A percentile compares a stretch with the other conserved stretches of the same genome.
Conservation (phyloP, 2,329 filamentous ascomycete species). For the Furcasterigmium sp. region DNA sequence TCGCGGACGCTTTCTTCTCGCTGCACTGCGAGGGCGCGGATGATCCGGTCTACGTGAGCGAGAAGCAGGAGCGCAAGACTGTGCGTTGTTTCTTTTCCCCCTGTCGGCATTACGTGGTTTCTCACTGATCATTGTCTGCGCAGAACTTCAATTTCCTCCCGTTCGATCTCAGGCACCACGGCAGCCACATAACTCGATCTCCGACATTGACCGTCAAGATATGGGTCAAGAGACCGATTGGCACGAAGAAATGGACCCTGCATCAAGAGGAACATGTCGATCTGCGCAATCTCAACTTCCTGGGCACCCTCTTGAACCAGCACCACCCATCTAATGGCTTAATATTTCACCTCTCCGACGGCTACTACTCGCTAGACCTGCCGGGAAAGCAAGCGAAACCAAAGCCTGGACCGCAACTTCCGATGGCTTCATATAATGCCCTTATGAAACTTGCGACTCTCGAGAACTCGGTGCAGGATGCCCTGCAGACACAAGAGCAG, state of each 20-base stretch:
- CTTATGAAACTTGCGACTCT: constrained; percentile 85
- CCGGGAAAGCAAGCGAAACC: constrained; percentile 44
- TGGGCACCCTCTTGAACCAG: constrained; percentile 66
- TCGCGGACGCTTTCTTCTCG: constrained; percentile 88
- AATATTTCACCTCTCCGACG: constrained; percentile 80
- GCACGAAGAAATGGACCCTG: constrained; percentile 37
- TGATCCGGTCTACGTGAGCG: constrained; percentile 86
- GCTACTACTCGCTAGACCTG: constrained; percentile 77
- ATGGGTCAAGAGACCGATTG: constrained; percentile 61
- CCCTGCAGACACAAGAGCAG: constrained; percentile 67
- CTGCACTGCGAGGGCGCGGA: constrained; percentile 62
- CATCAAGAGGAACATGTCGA: constrained; percentile 70
- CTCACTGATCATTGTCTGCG: background rate
- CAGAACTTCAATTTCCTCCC: constrained; percentile 83
- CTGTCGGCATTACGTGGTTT: too few species aligned
- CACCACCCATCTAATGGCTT: constrained; percentile 77
- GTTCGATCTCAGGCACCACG: constrained; percentile 67
- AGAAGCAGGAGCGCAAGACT: constrained; percentile 72
- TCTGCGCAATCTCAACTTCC: constrained; percentile 69
- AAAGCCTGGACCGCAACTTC: constrained; percentile 43
- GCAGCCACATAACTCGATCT: constrained; percentile 58
- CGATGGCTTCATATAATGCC: constrained; percentile 78
- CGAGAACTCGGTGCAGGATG: constrained; percentile 87
- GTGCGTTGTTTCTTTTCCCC: constrained; percentile 24
- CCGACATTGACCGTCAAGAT: constrained; percentile 63